A percentile compares a stretch with the other conserved stretches of the same genome.
phyloP scores from a whole-genome alignment of 768 basidiomycete genomes.

The Gyrodon lividus region DNA sequence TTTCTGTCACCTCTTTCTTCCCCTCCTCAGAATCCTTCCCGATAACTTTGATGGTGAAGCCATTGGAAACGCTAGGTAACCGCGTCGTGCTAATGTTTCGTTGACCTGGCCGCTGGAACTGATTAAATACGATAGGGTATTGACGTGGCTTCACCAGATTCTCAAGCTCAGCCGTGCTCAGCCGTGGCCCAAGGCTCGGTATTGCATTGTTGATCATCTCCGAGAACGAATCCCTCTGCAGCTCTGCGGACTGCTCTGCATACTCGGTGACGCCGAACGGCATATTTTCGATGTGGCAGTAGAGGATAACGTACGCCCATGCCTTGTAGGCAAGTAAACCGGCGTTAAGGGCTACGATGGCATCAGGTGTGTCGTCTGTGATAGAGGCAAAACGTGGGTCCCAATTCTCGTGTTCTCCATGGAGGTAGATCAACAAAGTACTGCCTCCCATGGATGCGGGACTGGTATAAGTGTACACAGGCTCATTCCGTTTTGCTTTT shows the following conservation, averaged over 20 bases:
- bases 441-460: slow-evolving; percentile 39
- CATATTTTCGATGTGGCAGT: slow-evolving; percentile 24
- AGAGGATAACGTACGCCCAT: slow-evolving; percentile 39
- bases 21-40: slow-evolving; percentile 16
- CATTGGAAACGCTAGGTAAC: slow-evolving; percentile 32
- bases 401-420: slow-evolving; percentile 28
- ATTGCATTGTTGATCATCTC: slow-evolving; percentile 29
- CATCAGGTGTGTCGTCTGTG: slow-evolving; percentile 34
- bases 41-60: slow-evolving; percentile 29
- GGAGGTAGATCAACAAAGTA: slow-evolving; percentile 37
- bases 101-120: slow-evolving; percentile 35
- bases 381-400: slow-evolving; percentile 22
- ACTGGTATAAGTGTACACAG: slow-evolving; percentile 37
- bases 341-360: slow-evolving; percentile 42
- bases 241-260: slow-evolving; percentile 36
- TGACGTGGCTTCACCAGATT: slow-evolving; percentile 25
- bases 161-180: slow-evolving; percentile 21
- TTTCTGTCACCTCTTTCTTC: not conserved
- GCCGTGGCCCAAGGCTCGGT: slow-evolving; percentile 22
- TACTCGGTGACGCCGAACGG: slow-evolving; percentile 38
- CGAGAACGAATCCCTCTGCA: slow-evolving; percentile 28
- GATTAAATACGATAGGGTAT: slow-evolving; percentile 32
- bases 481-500: slow-evolving; percentile 25
- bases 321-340: slow-evolving; percentile 36
- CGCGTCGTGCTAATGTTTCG: slow-evolving; percentile 24